Evolutionary conservation across 257 asterid genomes (phyloP).

Genomic region (Gardenia jasminoides): DNA sequence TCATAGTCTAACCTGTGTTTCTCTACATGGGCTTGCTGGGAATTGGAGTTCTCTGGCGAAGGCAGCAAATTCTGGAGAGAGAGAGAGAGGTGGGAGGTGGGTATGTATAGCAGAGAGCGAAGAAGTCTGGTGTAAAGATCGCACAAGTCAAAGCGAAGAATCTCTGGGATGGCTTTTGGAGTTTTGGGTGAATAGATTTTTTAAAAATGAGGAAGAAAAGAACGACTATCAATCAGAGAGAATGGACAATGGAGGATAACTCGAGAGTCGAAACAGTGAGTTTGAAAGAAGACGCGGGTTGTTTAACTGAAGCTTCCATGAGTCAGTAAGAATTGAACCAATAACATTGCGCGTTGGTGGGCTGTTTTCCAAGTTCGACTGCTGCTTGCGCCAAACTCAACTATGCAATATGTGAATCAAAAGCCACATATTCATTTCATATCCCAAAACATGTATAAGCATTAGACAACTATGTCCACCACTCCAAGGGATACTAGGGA

Average conservation of each 20-base stretch:
- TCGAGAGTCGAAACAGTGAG: neutral
- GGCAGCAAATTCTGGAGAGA: neutral
- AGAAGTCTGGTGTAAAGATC: conserved; percentile 4
- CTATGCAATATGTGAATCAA: too few relatives aligned
- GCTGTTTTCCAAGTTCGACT: neutral
- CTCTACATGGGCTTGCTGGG: conserved; percentile 3
- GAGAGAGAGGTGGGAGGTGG: neutral
- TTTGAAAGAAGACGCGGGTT: conserved; percentile 25
- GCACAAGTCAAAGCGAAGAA: conserved; percentile 17
- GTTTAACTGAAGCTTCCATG: conserved; percentile 14
- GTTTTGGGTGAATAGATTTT: neutral
- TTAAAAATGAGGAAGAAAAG: neutral
- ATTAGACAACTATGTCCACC: too few relatives aligned
- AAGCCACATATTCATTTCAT: too few relatives aligned
- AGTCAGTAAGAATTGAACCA: neutral
- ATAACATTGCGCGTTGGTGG: neutral
- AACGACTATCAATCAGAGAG: neutral
- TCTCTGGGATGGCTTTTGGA: neutral
- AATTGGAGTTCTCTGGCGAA: neutral
- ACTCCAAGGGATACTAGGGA: too few relatives aligned
- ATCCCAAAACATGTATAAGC: too few relatives aligned
- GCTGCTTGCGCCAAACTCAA: neutral
- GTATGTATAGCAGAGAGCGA: neutral
- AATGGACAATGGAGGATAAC: too few relatives aligned
- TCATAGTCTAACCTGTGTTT: neutral